Percentiles rank a stretch among this genome's conserved stretches.
Evolutionary conservation across 768 basidiomycete species (phyloP).

Genomic region (Galerina marginata): DNA sequence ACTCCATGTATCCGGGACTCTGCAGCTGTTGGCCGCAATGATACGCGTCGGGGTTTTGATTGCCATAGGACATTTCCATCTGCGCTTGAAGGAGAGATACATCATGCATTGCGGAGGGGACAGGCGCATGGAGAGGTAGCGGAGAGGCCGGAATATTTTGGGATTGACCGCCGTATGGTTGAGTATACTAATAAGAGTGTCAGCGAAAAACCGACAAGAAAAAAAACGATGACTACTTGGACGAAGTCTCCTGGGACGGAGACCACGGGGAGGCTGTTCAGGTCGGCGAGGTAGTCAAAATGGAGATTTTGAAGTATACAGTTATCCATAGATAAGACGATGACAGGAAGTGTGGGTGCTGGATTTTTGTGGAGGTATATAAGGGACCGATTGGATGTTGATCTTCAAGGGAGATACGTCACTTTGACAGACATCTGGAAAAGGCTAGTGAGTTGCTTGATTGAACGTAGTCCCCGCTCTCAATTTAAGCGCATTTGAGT

Average conservation of each 20-base stretch:
- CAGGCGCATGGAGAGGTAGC: conserved; percentile 19
- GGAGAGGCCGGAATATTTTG: neutral
- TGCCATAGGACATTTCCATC: neutral
- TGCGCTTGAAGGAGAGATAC: conserved; percentile 12
- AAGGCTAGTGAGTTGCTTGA: conserved; percentile 24
- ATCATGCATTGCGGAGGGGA: conserved; percentile 15
- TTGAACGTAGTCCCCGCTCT: conserved; percentile 9
- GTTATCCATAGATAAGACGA: conserved; percentile 4
- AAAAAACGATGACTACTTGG: neutral
- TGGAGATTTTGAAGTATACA: neutral
- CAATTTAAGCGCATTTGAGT: conserved; percentile 6
- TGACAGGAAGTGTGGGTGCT: neutral
- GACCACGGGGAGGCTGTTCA: neutral
- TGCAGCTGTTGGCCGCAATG: neutral
- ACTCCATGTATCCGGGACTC: neutral
- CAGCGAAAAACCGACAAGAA: neutral
- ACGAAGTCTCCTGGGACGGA: neutral
- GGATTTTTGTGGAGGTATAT: neutral
- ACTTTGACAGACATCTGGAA: conserved; percentile 17
- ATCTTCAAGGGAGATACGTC: conserved; percentile 4
- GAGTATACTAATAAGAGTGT: neutral
- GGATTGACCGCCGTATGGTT: neutral
- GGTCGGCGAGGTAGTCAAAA: conserved; percentile 6
- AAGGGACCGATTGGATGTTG: conserved; percentile 1
- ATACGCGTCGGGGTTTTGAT: neutral